Base-by-base conservation (phyloP, 352 stramenopile species). In the Phytophthora foliorum region DNA sequence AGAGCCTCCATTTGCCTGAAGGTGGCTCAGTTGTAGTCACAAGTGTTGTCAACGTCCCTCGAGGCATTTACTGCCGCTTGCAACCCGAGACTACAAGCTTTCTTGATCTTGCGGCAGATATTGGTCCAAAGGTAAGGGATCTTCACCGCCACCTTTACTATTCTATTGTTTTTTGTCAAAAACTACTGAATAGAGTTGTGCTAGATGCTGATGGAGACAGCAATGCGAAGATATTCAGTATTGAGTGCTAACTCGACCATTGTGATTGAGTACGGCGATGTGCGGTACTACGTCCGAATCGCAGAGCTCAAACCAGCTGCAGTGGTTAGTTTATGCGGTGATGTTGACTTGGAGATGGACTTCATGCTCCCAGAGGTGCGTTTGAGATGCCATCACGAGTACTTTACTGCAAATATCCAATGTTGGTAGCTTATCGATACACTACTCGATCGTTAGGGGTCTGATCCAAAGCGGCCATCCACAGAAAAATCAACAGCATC, bases 281-380 rank as follows among this genome's bases (percentile, higher is more conserved):
- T 75, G 6, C 67, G 60, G 10, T 88, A 80, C 51, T 82, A 82
- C 34, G 57, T 92, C 13, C 76, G 74, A 17, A 72, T 90, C 4
- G 58, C 79, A 11, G 80, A 90, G 34, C 70, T 92, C 24, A 87
- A 88, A 27, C 84, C 84, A 9, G 59, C 45, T 9, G 1, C 57
- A 0, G 81, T 80, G 0, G 55, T 92, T 38, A 87, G 79, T 55
- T 71, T 92, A 22, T 81, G 84, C 9, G 81, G 84, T 17, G 81
- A 92, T 36, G 81, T 92, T n/a, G 84, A 92, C 29, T 48, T 92
- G 24, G 78, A 88, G 52, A 76, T 81, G 44, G 73, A 91, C 29
- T 90, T 91, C 36, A 83, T 75, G 46, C 57, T 57, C 1, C 82
- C 82, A 14, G 63, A 81, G 17, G 63, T 77, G 38, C 17, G 61